Base-by-base conservation (phyloP, 2,329 filamentous ascomycete genomes). In the Thelonectria discophora region DNA sequence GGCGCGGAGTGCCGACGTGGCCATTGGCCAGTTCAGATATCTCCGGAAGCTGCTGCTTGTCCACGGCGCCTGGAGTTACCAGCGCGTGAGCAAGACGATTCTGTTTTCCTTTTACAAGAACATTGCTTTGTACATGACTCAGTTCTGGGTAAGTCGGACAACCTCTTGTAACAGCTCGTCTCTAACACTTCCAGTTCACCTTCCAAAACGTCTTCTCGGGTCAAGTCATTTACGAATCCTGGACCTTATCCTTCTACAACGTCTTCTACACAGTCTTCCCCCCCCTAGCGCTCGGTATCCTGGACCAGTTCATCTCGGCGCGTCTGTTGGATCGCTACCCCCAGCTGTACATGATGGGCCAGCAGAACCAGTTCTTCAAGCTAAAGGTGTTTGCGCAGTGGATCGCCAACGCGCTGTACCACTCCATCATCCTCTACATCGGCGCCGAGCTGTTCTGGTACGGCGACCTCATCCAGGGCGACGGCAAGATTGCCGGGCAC, bases 51-150 rank as follows among this genome's bases (percentile, higher is more conserved):
- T 99, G 56, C 85, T 98, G 27, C 86, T 99, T 24, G 95, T 99
- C 11, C 95, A 99, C 74, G 95, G 95, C 21, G 90, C 94, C 6
- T 99, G 95, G 95, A 97, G 93, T 75, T 99, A 99, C 75, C 94
- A 97, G 76, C 91, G 95, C 61, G 90, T 99, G 75, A 94, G 91
- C 84, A 97, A 97, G 80, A 93, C 97, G 61, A 98, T 99, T 72
- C 79, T 99, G 65, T 99, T 97, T 80, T 98, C 95, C 7, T 99
- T 98, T 78, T 99, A 99, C 84, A 99, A 99, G 84, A 99, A 99
- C 80, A 97, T 98, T 69, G 90, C 94, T 18, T 83, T 99, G 64
- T 99, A 98, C 80, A 94, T 99, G 91, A 99, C 96, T 62, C 96
- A 99, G 76, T 99, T 99, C 76, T 99, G 96, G 93, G 91, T 93